Evolutionary conservation across 164 flowering plant species (phyloP).

Genomic region (Saururus chinensis): DNA sequence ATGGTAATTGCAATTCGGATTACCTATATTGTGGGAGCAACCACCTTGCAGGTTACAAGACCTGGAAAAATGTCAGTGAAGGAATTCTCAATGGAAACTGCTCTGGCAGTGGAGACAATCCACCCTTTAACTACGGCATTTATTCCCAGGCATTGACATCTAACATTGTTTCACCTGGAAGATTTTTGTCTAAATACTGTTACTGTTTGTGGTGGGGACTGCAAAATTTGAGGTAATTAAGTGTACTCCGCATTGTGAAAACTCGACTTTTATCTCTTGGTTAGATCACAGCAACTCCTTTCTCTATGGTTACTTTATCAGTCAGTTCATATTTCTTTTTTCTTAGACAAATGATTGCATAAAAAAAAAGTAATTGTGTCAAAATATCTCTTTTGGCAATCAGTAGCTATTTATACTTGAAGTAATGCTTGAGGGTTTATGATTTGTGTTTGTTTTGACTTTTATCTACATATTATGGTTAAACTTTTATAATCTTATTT

Average conservation of each 20-base stretch:
- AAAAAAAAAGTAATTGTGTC: too few species aligned
- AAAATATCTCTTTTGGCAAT: background rate
- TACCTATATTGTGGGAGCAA: constrained; percentile 77
- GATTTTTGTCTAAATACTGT: constrained; percentile 71
- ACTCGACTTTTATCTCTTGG: background rate
- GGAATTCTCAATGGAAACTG: constrained; percentile 30
- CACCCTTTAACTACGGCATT: constrained; percentile 81
- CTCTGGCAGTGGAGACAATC: constrained; percentile 29
- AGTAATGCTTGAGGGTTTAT: too few species aligned
- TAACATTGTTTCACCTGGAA: constrained; percentile 44
- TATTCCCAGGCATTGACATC: constrained; percentile 61
- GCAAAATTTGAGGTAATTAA: constrained; percentile 77
- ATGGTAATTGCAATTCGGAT: constrained; percentile 22
- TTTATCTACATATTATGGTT: too few species aligned
- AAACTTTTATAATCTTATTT: too few species aligned
- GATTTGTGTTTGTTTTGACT: too few species aligned
- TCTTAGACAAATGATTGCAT: background rate
- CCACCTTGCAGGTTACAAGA: constrained; percentile 30
- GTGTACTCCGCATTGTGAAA: too few species aligned
- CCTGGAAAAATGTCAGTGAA: constrained; percentile 35
- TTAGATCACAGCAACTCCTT: background rate
- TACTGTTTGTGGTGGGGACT: constrained; percentile 99
- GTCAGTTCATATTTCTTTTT: background rate
- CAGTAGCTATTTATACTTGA: too few species aligned
- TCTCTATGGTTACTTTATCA: background rate